A percentile compares a stretch with the other conserved stretches of the same genome.
Conservation (phyloP, 176 grass and related monocot species). For the Oryza glaberrima region DNA sequence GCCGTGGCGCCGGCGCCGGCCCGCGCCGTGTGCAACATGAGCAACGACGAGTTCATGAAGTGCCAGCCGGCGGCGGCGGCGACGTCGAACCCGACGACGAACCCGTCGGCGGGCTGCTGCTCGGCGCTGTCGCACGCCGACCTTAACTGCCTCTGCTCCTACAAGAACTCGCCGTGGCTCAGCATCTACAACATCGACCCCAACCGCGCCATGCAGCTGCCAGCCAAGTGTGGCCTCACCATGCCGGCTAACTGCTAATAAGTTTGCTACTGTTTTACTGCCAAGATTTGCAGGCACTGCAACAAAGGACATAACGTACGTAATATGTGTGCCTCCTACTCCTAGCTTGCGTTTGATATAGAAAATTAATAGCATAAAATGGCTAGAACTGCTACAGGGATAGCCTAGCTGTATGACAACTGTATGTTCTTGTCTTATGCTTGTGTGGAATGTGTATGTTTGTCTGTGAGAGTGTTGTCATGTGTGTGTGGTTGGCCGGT, state of each 20-base stretch:
- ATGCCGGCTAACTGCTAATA: slow-evolving; percentile 43
- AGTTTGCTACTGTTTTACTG: not conserved
- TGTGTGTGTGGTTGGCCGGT: not conserved
- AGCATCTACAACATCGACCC: slow-evolving; percentile 66
- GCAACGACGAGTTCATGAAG: slow-evolving; percentile 41
- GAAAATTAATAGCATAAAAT: not conserved
- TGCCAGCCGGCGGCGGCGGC: slow-evolving; percentile 65
- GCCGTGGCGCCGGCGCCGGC: not conserved
- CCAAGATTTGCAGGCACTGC: not conserved
- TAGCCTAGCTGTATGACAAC: not conserved
- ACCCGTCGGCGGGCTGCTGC: slow-evolving; percentile 54
- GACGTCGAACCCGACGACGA: slow-evolving; percentile 38
- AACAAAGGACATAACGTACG: not conserved
- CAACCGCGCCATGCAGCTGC: slow-evolving; percentile 60
- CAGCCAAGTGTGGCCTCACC: slow-evolving; percentile 53
- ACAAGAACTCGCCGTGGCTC: slow-evolving; percentile 59
- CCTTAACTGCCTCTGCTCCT: slow-evolving; percentile 62
- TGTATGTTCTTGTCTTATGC: not conserved
- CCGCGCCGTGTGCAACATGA: slow-evolving; percentile 61
- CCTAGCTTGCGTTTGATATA: not conserved
- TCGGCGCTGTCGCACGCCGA: slow-evolving; percentile 46
- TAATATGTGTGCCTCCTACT: not conserved
- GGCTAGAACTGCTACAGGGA: not conserved
- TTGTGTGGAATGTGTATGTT: not conserved
- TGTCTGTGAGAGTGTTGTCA: not conserved